Evolutionary conservation across 164 flowering plant species (phyloP), one percentile per base, ranked within the genome.

Genomic region (Sedum album): DNA sequence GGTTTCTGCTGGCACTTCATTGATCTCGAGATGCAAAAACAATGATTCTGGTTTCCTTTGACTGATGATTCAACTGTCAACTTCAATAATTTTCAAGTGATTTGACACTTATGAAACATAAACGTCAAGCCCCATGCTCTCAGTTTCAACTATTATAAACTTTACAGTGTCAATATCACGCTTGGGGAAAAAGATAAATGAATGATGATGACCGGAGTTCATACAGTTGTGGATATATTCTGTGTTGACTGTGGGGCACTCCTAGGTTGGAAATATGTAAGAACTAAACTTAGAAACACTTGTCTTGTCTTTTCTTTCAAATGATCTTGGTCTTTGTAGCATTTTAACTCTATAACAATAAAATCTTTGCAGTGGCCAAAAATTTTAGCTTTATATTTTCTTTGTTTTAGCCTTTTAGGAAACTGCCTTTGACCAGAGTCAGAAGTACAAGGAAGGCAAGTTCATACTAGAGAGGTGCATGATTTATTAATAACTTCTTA

Each of bases 381-480:
- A 21, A 25, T 25, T 26, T 25, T 26, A 13, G 15, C 48, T 55
- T 26, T 26, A n/a, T 55, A 31, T 55, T 23, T 23, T 20, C 39
- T 20, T 21, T 31, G 17, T 23, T 33, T 35, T 25, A 64, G 66
- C 18, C 4, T 23, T 33, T 35, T 25, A 64, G 66, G 66, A 33
- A 39, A n/a, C 74, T 75, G 89, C 89, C 11, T 76, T 76, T 62
- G 83, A 81, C 60, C 80, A 81, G 74, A 55, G 15, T 57, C 86
- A 85, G 71, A 83, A 82, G 72, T 83, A 87, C 83, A 87, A 87
- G 78, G 91, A 82, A 71, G 89, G 89, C 41, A 87, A 85, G 70
- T 85, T 74, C 69, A 76, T 87, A 60, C 76, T 87, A 23, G 89
- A 85, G 63, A 83, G 85, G 91, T 86, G 49, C 42, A 13, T 21